Base-by-base conservation (phyloP, 2,329 filamentous ascomycete genomes). In the Penicillium psychrosexuale region DNA sequence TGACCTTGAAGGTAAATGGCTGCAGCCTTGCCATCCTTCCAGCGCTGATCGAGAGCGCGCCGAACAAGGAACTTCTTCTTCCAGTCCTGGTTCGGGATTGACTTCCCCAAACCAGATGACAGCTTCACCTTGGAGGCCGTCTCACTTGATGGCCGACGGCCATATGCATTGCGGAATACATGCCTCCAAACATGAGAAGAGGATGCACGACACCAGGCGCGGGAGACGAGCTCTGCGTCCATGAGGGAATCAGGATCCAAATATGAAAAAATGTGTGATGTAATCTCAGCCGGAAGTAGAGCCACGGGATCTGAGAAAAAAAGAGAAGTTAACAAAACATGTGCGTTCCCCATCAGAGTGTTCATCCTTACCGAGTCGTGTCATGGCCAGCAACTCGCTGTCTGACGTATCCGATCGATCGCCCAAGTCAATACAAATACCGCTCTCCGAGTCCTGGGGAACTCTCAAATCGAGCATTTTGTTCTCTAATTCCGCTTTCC, bases 1-100 rank as follows among this genome's bases (percentile, higher is more conserved):
- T 99, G 94, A 2, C 94, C 94, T 66, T 94, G 91, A 22, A 99
- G 82, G 72, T 97, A 97, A 53, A 96, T 85, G 0, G 91, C 87
- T 43, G 85, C 87, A 8, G 91, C 90, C 61, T 87, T 86, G 53
- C 89, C 88, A 47, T 86, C 78, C 65, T 84, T 86, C 94, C 94
- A 99, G 59, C 89, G 85, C 61, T 81, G 78, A 63, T 91, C 87
- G 58, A 99, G 81, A 59, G 88, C 82, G 57, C 86, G 83, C 63
- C 90, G 87, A 42, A 89, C 87, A 63, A 85, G 80, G 72, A 92
- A 96, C 70, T 97, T 89, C 61, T 85, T 83, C 74, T 89, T 90
- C 91, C 91, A 99, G 69, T 96, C 82, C 62, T 89, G 90, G 36
- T 81, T 80, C 4, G 85, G 85, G 56, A 68, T 61, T 33, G 73